These are phyloP conservation scores for Auriscalpium orientale DNA, from an alignment of 768 basidiomycete genomes.

Conservation along the genomic window DNA sequence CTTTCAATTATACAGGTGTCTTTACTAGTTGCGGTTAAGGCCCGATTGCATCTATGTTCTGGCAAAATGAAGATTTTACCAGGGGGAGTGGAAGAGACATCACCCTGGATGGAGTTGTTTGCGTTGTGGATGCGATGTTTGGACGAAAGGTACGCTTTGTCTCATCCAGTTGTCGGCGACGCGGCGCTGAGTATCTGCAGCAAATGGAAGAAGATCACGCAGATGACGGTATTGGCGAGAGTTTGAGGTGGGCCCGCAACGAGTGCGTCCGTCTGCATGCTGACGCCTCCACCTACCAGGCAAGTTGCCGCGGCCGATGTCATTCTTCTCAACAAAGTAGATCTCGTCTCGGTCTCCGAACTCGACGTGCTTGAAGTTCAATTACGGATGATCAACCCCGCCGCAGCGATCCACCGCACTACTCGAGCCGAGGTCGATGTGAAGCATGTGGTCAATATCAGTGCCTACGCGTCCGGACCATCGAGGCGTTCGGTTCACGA, in stretches of 20 bases:
- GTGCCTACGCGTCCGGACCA: slow-evolving; percentile 62
- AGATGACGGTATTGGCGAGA: slow-evolving; percentile 64
- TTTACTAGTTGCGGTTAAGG: slow-evolving; percentile 31
- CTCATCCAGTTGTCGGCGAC: not conserved
- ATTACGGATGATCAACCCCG: slow-evolving; percentile 75
- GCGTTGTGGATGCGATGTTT: slow-evolving; percentile 87
- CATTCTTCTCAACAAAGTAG: slow-evolving; percentile 86
- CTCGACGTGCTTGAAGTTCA: slow-evolving; percentile 45
- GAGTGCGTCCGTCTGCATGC: too few species aligned
- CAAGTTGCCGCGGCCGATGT: slow-evolving; percentile 94
- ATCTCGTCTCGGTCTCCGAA: slow-evolving; percentile 49
- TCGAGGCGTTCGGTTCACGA: slow-evolving; percentile 10
- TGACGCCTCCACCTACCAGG: slow-evolving; percentile 29
- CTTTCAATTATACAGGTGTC: not conserved
- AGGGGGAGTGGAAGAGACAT: slow-evolving; percentile 63
- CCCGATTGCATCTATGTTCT: slow-evolving; percentile 83
- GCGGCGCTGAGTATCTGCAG: slow-evolving; percentile 28
- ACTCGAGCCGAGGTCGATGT: slow-evolving; percentile 69
- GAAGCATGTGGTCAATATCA: slow-evolving; percentile 66
- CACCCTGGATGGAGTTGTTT: slow-evolving; percentile 80
- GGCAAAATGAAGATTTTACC: slow-evolving; percentile 80
- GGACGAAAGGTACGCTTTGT: slow-evolving; percentile 41
- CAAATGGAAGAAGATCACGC: slow-evolving; percentile 81
- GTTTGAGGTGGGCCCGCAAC: slow-evolving; percentile 51
- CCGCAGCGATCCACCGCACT: slow-evolving; percentile 67